Evolutionary conservation across 2,329 filamentous ascomycete genomes (phyloP).

Genomic region (Apiospora pterosperma): DNA sequence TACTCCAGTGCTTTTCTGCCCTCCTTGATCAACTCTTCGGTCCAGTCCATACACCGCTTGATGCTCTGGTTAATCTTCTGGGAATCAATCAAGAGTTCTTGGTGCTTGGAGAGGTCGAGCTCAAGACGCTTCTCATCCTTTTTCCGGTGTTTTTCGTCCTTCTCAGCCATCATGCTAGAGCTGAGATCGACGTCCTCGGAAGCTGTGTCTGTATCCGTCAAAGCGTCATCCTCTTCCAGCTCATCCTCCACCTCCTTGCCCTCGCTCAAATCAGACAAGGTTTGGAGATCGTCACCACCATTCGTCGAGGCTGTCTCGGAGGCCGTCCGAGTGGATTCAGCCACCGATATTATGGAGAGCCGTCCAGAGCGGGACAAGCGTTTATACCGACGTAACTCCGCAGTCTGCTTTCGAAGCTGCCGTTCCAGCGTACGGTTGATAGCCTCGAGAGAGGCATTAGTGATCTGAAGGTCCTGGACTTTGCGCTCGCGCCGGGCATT

Average conservation of each 20-base stretch:
- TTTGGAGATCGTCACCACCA: slow-evolving; percentile 39
- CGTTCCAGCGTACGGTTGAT: slow-evolving; percentile 93
- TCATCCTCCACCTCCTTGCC: slow-evolving; percentile 34
- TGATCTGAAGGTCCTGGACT: slow-evolving; percentile 94
- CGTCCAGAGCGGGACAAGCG: slow-evolving; percentile 80
- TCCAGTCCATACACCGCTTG: slow-evolving; percentile 83
- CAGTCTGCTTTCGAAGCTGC: slow-evolving; percentile 85
- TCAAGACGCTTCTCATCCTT: slow-evolving; percentile 81
- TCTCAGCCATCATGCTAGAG: slow-evolving; percentile 35
- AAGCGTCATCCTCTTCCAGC: slow-evolving; percentile 49
- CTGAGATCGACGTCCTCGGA: slow-evolving; percentile 36
- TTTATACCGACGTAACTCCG: slow-evolving; percentile 80
- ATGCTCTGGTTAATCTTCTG: slow-evolving; percentile 96
- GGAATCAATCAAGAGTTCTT: slow-evolving; percentile 81
- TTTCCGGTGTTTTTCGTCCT: slow-evolving; percentile 54
- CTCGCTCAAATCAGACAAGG: slow-evolving; percentile 50
- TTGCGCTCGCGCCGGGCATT: slow-evolving; percentile 90
- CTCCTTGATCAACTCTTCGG: slow-evolving; percentile 85
- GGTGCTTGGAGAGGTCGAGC: slow-evolving; percentile 83
- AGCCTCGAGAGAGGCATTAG: slow-evolving; percentile 88
- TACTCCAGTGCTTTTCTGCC: slow-evolving; percentile 86
- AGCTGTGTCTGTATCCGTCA: slow-evolving; percentile 36
- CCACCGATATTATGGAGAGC: slow-evolving; percentile 41
- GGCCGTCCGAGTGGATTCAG: slow-evolving; percentile 39
- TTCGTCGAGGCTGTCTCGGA: slow-evolving; percentile 38